Evolutionary conservation across 208 protist genomes (phyloP).

Genomic region (Trypanosomatidae sp.): DNA sequence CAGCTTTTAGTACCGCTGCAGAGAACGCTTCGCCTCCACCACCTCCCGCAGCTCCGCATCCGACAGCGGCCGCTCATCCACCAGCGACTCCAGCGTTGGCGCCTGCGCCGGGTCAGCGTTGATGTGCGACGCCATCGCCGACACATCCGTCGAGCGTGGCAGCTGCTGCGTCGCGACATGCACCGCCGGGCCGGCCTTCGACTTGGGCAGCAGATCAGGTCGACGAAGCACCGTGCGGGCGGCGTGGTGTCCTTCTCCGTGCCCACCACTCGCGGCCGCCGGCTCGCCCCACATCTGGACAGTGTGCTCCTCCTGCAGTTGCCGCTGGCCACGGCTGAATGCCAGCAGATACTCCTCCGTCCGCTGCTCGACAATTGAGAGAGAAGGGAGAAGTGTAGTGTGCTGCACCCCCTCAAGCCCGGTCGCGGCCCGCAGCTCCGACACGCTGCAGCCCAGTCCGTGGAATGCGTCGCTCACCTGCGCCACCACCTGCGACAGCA

Average conservation of each 20-base stretch:
- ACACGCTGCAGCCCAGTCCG: constrained; percentile 44
- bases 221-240: constrained; percentile 43
- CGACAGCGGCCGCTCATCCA: constrained; percentile 24
- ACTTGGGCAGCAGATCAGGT: constrained; percentile 28
- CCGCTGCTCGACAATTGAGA: constrained; percentile 75
- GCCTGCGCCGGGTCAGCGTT: background rate
- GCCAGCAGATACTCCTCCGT: constrained; percentile 74
- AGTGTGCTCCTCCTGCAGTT: background rate
- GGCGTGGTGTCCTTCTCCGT: constrained; percentile 6
- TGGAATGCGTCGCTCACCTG: constrained; percentile 42
- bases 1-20: background rate
- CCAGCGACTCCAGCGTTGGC: constrained; percentile 10
- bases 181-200: constrained; percentile 2
- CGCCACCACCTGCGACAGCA: constrained; percentile 31
- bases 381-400: constrained; percentile 28
- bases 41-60: constrained; percentile 24
- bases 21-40: constrained; percentile 15
- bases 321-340: constrained; percentile 25
- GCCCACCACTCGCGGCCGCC: background rate
- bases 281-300: background rate
- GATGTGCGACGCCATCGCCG: background rate
- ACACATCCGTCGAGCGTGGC: constrained; percentile 40
- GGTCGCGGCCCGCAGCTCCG: constrained; percentile 20
- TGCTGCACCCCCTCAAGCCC: constrained; percentile 36
- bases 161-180: constrained; percentile 11